phyloP scores from a whole-genome alignment of 305 asterid species.

The Solanum chacoense region DNA sequence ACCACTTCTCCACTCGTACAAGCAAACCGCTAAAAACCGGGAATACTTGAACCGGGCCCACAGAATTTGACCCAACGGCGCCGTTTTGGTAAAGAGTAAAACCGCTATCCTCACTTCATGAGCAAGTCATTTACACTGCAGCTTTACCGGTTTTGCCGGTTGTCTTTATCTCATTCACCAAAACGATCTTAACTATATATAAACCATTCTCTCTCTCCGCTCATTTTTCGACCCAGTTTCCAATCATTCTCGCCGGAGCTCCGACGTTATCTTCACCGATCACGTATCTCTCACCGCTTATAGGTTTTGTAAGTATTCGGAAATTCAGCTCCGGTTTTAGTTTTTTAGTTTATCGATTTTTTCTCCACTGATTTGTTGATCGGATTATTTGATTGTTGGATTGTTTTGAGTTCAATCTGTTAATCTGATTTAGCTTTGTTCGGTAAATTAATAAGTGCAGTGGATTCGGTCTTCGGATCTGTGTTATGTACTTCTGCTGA shows the following conservation, averaged over 20 bases:
- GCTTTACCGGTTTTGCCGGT: slow-evolving; percentile 22
- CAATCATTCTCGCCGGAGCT: slow-evolving; percentile 14
- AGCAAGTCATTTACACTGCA: slow-evolving; percentile 1
- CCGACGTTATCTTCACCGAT: neutral
- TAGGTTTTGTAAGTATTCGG: neutral
- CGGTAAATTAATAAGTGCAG: neutral
- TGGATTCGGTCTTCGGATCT: neutral
- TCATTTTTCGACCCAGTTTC: slow-evolving; percentile 16
- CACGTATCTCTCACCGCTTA: neutral
- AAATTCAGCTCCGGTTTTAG: neutral
- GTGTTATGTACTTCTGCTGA: neutral
- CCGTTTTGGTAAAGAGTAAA: neutral
- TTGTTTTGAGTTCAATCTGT: neutral
- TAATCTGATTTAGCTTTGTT: slow-evolving; percentile 9
- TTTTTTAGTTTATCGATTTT: neutral
- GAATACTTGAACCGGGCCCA: neutral
- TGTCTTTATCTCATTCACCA: slow-evolving; percentile 9
- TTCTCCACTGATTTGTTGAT: slow-evolving; percentile 1
- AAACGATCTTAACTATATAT: slow-evolving; percentile 7
- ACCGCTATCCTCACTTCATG: neutral
- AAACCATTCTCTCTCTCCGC: neutral
- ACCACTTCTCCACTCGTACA: neutral
- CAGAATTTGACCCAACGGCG: neutral
- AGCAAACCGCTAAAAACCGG: neutral
- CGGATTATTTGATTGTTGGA: slow-evolving; percentile 4